A percentile compares a stretch with the other conserved stretches of the same genome.
phyloP scores from a whole-genome alignment of 192 early-diverging fungal genomes.

The Podila epigama region DNA sequence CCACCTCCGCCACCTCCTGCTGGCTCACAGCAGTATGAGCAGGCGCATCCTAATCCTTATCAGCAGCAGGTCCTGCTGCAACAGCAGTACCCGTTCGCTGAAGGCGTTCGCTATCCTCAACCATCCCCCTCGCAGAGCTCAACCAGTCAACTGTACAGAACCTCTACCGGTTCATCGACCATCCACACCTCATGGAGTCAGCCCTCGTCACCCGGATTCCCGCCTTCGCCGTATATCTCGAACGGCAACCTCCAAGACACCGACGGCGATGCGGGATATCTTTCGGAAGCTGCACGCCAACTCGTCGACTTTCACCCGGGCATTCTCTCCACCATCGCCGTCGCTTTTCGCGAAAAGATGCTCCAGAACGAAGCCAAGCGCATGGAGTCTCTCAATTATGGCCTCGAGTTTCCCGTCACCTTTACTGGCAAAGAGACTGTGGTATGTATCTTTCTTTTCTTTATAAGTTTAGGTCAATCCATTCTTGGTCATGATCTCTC shows the following conservation, averaged over 20 bases:
- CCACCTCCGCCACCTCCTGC: neutral
- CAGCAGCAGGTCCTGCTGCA: slow-evolving; percentile 22
- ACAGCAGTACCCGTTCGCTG: slow-evolving; percentile 21
- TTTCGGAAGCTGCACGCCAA: slow-evolving; percentile 25
- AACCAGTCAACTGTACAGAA: slow-evolving; percentile 28
- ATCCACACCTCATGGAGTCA: slow-evolving; percentile 45
- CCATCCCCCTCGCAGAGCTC: slow-evolving; percentile 30
- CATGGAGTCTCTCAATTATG: slow-evolving; percentile 58
- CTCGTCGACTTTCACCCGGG: slow-evolving; percentile 38
- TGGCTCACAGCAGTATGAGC: slow-evolving; percentile 5
- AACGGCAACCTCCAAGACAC: neutral
- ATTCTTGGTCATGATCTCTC: too few relatives aligned
- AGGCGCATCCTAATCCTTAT: slow-evolving; percentile 3
- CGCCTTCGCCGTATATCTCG: slow-evolving; percentile 11
- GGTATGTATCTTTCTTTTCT: slow-evolving; percentile 33
- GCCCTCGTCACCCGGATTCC: slow-evolving; percentile 40
- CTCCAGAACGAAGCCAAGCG: slow-evolving; percentile 37
- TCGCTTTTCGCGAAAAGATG: slow-evolving; percentile 45
- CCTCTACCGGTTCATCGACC: slow-evolving; percentile 46
- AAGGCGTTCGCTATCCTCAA: slow-evolving; percentile 31
- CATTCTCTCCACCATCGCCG: slow-evolving; percentile 40
- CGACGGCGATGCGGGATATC: neutral
- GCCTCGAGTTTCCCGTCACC: slow-evolving; percentile 71
- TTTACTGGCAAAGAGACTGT: slow-evolving; percentile 85
- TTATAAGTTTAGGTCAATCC: neutral